Percentiles rank a stretch among this genome's conserved stretches.
phyloP scores from a whole-genome alignment of 805 yeast species.

The Starmerella powellii region DNA sequence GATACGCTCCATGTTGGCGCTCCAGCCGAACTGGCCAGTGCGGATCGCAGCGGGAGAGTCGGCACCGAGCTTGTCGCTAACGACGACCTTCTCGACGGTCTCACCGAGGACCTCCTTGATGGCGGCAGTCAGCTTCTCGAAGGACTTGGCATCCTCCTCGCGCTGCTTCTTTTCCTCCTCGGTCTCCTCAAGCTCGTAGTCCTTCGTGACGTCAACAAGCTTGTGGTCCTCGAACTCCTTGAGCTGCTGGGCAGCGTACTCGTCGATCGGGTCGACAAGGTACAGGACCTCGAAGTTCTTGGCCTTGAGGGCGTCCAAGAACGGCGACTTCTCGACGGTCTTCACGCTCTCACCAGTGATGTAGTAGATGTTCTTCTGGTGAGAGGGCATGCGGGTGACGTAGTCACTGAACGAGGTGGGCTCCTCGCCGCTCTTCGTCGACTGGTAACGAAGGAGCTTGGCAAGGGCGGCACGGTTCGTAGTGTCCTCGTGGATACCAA shows the following conservation, averaged over 20 bases:
- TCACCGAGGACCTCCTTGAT: slow-evolving; percentile 96
- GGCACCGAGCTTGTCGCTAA: slow-evolving; percentile 91
- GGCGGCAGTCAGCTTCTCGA: slow-evolving; percentile 86
- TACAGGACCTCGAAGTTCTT: slow-evolving; percentile 96
- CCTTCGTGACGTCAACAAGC: slow-evolving; percentile 97
- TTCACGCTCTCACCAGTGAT: slow-evolving; percentile 97
- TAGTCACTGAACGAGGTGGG: slow-evolving; percentile 89
- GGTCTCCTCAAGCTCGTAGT: slow-evolving; percentile 89
- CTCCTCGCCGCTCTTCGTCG: slow-evolving; percentile 92
- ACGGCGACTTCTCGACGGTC: slow-evolving; percentile 98
- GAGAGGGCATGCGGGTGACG: slow-evolving; percentile 99
- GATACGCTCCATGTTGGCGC: slow-evolving; percentile 99
- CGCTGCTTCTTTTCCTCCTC: slow-evolving; percentile 93
- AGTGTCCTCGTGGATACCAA: slow-evolving; percentile 97
- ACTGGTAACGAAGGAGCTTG: slow-evolving; percentile 91
- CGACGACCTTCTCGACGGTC: slow-evolving; percentile 97
- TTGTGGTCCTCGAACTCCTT: slow-evolving; percentile 99
- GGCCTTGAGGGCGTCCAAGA: slow-evolving; percentile 96
- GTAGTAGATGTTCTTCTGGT: slow-evolving; percentile 98
- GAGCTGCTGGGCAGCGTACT: slow-evolving; percentile 97
- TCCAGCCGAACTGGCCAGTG: slow-evolving; percentile 99
- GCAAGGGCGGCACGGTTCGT: slow-evolving; percentile 95
- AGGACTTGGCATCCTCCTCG: slow-evolving; percentile 86
- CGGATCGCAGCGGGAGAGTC: slow-evolving; percentile 97
- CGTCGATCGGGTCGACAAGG: slow-evolving; percentile 98